phyloP scores from a whole-genome alignment of 768 basidiomycete genomes.

The Auricularia cornea region DNA sequence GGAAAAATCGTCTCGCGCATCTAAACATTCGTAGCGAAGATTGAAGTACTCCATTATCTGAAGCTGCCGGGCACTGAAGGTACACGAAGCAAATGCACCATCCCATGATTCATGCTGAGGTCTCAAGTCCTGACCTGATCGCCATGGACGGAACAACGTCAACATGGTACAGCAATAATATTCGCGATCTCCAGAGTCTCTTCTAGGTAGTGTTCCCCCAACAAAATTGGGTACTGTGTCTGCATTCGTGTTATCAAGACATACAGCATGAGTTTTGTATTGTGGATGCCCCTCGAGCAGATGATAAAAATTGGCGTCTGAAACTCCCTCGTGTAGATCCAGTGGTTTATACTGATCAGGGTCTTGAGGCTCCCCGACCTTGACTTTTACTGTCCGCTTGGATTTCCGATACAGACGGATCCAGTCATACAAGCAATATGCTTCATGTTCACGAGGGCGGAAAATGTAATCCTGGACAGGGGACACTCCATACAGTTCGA shows the following conservation, averaged over 20 bases:
- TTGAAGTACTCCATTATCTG: slow-evolving; percentile 19
- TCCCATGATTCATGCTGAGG: slow-evolving; percentile 13
- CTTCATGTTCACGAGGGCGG: slow-evolving; percentile 12
- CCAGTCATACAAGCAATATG: slow-evolving; percentile 24
- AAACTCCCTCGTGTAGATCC: not conserved
- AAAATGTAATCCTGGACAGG: slow-evolving; percentile 19
- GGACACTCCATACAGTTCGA: not conserved
- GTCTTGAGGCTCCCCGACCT: not conserved
- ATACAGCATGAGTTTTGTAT: not conserved
- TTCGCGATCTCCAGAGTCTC: not conserved
- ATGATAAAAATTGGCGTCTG: not conserved
- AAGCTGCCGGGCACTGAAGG: slow-evolving; percentile 7
- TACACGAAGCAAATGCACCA: slow-evolving; percentile 10
- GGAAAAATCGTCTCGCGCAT: too few species aligned
- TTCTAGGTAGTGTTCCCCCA: not conserved
- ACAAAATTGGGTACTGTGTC: not conserved
- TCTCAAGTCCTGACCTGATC: slow-evolving; percentile 16
- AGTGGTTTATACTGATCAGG: not conserved
- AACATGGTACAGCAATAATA: not conserved
- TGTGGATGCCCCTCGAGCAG: not conserved
- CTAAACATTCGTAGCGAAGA: slow-evolving; percentile 4
- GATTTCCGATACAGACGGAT: slow-evolving; percentile 4
- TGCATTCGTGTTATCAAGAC: not conserved
- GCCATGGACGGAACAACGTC: slow-evolving; percentile 16
- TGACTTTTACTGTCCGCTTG: not conserved